Conservation (phyloP, 2,329 filamentous ascomycete genomes). For the Botryotinia narcissicola region DNA sequence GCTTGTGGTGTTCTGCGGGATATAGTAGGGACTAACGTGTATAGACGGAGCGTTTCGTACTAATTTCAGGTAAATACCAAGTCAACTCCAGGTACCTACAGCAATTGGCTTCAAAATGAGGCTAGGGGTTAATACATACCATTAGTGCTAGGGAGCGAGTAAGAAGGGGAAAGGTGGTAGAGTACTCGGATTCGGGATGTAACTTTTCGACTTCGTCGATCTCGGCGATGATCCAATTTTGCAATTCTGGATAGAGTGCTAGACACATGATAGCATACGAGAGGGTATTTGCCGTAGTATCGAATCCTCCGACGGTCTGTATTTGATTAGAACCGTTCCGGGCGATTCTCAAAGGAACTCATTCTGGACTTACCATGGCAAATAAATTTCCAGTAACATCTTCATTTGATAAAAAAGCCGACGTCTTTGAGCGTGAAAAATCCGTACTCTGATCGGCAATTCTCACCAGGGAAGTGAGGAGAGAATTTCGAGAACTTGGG, state of each 20-base stretch:
- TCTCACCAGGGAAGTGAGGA: conserved; percentile 1
- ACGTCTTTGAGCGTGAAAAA: neutral
- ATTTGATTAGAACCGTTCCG: neutral
- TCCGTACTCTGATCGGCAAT: conserved; percentile 17
- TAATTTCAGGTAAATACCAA: neutral
- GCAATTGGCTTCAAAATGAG: neutral
- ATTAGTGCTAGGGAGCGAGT: conserved; percentile 23
- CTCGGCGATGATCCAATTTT: conserved; percentile 53
- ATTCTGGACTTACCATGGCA: conserved; percentile 33
- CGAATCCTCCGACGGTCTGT: conserved; percentile 45
- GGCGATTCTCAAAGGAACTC: neutral
- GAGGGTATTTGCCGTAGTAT: conserved; percentile 51
- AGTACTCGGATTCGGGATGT: conserved; percentile 15
- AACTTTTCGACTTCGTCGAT: conserved; percentile 32
- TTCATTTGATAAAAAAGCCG: conserved; percentile 18
- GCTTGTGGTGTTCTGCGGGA: neutral
- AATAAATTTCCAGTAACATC: conserved; percentile 24
- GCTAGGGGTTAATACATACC: conserved; percentile 38
- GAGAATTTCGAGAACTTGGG: conserved; percentile 21
- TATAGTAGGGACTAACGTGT: conserved; percentile 6
- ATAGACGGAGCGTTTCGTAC: conserved; percentile 12
- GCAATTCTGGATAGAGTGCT: conserved; percentile 47
- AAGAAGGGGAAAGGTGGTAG: conserved; percentile 19
- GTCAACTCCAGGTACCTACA: neutral
- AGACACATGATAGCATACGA: conserved; percentile 49